Evolutionary conservation across 1,284 basidiomycete genomes (phyloP), one percentile per base, ranked within the genome.

Genomic region (Wallemia hederae): DNA sequence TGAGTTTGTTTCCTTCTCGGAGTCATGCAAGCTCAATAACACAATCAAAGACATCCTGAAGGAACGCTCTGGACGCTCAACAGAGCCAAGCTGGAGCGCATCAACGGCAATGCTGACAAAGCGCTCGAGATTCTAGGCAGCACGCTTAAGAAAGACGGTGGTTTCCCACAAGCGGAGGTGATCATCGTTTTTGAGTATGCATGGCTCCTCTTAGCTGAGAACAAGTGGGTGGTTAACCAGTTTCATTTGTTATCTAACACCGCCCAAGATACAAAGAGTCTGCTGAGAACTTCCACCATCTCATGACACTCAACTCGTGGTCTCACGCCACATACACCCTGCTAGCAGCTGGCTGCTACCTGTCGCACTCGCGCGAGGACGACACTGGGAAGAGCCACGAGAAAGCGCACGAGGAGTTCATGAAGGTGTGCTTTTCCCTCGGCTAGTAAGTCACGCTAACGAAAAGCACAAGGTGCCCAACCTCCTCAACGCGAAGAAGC

Each of bases 41-140:
- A 55, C 49, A 55, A 5, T 19, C 49, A 69, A 1, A 74, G 77
- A 27, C 83, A 82, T 66, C 81, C 83, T 0, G 72, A 74, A 15
- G 82, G 83, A 11, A 77, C 81, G 1, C 64, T 85, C 2, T 85
- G 83, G 83, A 79, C 82, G 28, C 69, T 85, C 28, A 84, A 84
- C 65, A 74, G 78, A 61, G 82, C 82, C 1, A 85, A 84, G 67
- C 79, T 85, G 24, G 70, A 80, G 60, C 80, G 82, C 9, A 81
- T 85, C 79, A 75, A 77, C 1, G 69, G 74, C 60, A 75, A 84
- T 64, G 72, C 79, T 0, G 73, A 77, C 27, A 76, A 74, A 5
- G 81, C 83, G 0, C 83, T 85, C 28, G 66, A 71, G 24, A 77
- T 79, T 1, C 24, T 58, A 9, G 56, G 25, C 25, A 22, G 9